phyloP scores from a whole-genome alignment of 305 asterid genomes.

The Fraxinus baroniana region DNA sequence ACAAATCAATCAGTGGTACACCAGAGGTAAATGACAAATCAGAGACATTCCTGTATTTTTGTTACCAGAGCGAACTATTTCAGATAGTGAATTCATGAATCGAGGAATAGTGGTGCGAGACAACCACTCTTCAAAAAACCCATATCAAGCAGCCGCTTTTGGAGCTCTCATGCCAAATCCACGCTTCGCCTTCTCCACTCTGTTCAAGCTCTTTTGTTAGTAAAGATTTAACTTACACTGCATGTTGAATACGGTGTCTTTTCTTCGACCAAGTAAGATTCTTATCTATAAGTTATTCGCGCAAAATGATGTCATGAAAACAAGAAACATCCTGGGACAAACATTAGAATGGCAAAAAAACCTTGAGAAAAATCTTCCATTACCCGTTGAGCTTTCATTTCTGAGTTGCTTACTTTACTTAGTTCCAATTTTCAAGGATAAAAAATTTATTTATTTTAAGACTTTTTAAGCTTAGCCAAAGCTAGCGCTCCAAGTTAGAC shows the following conservation, averaged over 20 bases:
- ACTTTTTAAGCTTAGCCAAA: background rate
- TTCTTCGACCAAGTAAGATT: background rate
- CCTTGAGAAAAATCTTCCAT: background rate
- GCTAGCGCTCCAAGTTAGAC: background rate
- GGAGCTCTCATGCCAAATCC: constrained; percentile 90
- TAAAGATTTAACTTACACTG: background rate
- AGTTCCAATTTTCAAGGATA: background rate
- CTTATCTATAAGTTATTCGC: background rate
- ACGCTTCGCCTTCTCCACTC: constrained; percentile 78
- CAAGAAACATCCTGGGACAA: background rate
- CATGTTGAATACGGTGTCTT: background rate
- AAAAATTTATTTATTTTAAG: background rate
- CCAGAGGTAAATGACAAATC: background rate
- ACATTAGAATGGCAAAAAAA: background rate
- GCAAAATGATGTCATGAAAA: background rate
- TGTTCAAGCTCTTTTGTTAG: constrained; percentile 32
- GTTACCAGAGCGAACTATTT: background rate
- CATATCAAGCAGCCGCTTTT: constrained; percentile 35
- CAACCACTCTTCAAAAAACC: constrained; percentile 1
- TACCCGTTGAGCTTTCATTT: background rate
- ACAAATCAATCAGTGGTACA: background rate
- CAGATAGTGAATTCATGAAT: background rate
- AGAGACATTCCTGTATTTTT: background rate
- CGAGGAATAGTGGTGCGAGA: background rate
- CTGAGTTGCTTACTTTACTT: background rate